Percentiles rank a stretch among this genome's conserved stretches.
Conservation (phyloP, 1,284 basidiomycete genomes). For the Trametes polyzona region DNA sequence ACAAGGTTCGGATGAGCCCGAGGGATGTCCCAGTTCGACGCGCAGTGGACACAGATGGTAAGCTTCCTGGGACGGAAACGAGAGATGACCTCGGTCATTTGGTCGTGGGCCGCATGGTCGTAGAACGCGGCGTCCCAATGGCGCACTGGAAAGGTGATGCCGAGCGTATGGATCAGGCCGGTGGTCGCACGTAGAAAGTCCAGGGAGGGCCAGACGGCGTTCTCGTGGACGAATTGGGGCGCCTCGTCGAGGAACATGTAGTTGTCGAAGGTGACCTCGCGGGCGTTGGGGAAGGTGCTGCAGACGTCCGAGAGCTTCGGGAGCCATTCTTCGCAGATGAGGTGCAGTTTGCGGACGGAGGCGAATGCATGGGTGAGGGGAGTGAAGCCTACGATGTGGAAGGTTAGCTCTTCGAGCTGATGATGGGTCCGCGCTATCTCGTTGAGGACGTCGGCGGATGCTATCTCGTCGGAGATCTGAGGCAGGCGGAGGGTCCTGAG, state of each 20-base stretch:
- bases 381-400: not conserved
- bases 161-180: not conserved
- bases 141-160: not conserved
- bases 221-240: not conserved
- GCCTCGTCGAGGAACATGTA: not conserved
- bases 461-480: not conserved
- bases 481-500: not conserved
- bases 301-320: not conserved
- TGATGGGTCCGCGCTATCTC: not conserved
- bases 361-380: not conserved
- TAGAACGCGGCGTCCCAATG: not conserved
- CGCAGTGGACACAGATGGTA: not conserved
- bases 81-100: not conserved
- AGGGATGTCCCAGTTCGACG: not conserved
- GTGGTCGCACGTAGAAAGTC: not conserved
- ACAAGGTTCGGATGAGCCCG: not conserved
- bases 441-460: not conserved
- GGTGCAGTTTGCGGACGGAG: slow-evolving; percentile 3
- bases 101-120: not conserved
- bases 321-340: not conserved
- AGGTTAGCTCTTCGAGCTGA: not conserved
- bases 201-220: not conserved
- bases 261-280: slow-evolving; percentile 4
- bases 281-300: slow-evolving; percentile 10
- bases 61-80: slow-evolving; percentile 3